phyloP scores from a whole-genome alignment of 768 basidiomycete genomes.

The Termitomyces sp. region DNA sequence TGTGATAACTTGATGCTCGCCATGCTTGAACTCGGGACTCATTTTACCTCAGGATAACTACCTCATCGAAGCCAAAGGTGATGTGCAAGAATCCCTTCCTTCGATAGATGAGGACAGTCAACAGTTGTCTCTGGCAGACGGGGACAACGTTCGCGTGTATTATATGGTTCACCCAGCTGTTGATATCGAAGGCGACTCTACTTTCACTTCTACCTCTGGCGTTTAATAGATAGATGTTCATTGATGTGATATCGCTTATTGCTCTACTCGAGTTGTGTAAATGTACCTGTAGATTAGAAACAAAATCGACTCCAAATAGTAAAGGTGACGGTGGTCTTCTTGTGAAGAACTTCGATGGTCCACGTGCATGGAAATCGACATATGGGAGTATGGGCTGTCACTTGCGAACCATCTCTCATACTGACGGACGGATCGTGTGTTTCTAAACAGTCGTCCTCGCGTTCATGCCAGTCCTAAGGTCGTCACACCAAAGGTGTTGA shows the following conservation, averaged over 20 bases:
- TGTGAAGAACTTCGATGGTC: neutral
- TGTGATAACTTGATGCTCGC: conserved; percentile 12
- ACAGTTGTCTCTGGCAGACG: conserved; percentile 45
- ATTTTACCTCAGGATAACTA: conserved; percentile 63
- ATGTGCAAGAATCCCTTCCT: conserved; percentile 75
- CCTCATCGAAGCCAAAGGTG: conserved; percentile 78
- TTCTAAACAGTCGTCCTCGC: neutral
- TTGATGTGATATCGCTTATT: conserved; percentile 11
- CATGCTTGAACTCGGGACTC: neutral
- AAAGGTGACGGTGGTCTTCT: neutral
- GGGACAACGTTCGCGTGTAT: conserved; percentile 64
- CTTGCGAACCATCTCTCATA: neutral
- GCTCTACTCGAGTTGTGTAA: conserved; percentile 5
- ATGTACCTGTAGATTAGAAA: conserved; percentile 6
- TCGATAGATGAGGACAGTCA: conserved; percentile 60
- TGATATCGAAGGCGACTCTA: conserved; percentile 57
- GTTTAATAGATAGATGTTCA: conserved; percentile 1
- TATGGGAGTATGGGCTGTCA: neutral
- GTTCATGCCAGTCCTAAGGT: conserved; percentile 1
- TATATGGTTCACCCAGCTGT: conserved; percentile 92
- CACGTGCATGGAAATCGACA: conserved; percentile 2
- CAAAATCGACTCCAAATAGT: neutral
- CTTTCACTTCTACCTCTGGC: conserved; percentile 32
- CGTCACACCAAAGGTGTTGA: neutral
- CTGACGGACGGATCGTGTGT: neutral